phyloP scores from a whole-genome alignment of 129 eudicot species.

The Pulicaria dysenterica region DNA sequence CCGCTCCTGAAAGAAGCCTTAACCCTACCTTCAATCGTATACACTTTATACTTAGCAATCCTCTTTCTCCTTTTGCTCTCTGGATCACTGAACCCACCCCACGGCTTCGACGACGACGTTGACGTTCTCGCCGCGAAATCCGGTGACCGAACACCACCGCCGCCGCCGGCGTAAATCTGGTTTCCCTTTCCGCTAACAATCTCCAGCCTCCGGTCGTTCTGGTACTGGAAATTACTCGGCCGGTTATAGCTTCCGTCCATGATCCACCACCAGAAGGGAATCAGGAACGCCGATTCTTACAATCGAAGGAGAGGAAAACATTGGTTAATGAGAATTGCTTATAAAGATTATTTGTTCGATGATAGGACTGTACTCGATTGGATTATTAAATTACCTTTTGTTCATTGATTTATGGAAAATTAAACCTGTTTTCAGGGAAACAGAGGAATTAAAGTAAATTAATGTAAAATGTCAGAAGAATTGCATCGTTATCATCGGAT shows the following conservation, averaged over 20 bases:
- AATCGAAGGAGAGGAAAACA: neutral
- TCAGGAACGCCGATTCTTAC: neutral
- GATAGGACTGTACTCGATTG: constrained; percentile 30
- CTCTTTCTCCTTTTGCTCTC: constrained; percentile 72
- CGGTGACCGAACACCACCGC: constrained; percentile 19
- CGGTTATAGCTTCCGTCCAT: constrained; percentile 32
- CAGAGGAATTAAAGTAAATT: neutral
- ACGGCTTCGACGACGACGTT: constrained; percentile 26
- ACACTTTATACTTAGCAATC: constrained; percentile 67
- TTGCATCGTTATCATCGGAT: constrained; percentile 28
- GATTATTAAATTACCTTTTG: neutral
- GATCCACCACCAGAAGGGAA: constrained; percentile 1
- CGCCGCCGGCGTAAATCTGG: constrained; percentile 36
- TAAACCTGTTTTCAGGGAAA: neutral
- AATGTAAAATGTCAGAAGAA: constrained; percentile 27
- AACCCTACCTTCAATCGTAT: constrained; percentile 69
- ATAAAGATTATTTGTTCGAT: constrained; percentile 6
- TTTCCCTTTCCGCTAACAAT: constrained; percentile 59
- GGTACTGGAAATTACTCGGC: constrained; percentile 49
- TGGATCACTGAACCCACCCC: constrained; percentile 58
- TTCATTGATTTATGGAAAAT: constrained; percentile 19
- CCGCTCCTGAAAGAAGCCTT: constrained; percentile 74
- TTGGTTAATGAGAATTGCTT: constrained; percentile 15
- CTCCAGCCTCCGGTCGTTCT: constrained; percentile 50
- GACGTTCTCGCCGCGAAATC: constrained; percentile 24